These are phyloP conservation scores for Penicillium cosmopolitanum DNA, from an alignment of 495 filamentous ascomycete species.

Conservation along the genomic window DNA sequence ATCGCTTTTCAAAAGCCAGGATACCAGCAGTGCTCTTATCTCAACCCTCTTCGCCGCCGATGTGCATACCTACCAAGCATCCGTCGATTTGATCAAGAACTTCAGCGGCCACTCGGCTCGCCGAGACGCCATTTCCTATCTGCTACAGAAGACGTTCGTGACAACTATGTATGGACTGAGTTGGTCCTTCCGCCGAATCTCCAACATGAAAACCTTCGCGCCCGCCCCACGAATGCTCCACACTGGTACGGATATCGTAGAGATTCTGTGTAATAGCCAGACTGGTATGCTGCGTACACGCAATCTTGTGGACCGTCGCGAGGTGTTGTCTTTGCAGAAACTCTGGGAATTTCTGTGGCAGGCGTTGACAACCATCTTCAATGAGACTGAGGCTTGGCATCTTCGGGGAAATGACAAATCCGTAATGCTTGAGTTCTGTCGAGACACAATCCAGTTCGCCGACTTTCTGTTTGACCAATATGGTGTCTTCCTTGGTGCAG, in stretches of 20 bases:
- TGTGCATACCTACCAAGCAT: slow-evolving; percentile 68
- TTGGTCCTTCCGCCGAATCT: slow-evolving; percentile 62
- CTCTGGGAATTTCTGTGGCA: slow-evolving; percentile 88
- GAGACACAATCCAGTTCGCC: slow-evolving; percentile 91
- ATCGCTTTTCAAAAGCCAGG: slow-evolving; percentile 63
- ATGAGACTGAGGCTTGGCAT: slow-evolving; percentile 79
- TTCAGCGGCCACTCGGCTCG: slow-evolving; percentile 71
- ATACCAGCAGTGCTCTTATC: slow-evolving; percentile 67
- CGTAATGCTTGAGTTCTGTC: slow-evolving; percentile 85
- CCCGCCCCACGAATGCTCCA: slow-evolving; percentile 73
- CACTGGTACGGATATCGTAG: slow-evolving; percentile 73
- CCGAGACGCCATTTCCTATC: slow-evolving; percentile 71
- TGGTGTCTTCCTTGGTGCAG: slow-evolving; percentile 71
- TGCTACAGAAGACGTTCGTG: slow-evolving; percentile 65
- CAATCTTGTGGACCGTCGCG: slow-evolving; percentile 57
- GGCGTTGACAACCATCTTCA: slow-evolving; percentile 77
- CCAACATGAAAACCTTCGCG: slow-evolving; percentile 61
- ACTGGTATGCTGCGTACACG: slow-evolving; percentile 76
- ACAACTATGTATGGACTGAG: slow-evolving; percentile 64
- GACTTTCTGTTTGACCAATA: slow-evolving; percentile 83
- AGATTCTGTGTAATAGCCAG: slow-evolving; percentile 79
- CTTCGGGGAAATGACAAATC: slow-evolving; percentile 67
- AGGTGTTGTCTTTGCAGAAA: slow-evolving; percentile 63
- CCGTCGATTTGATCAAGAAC: slow-evolving; percentile 78
- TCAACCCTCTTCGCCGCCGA: slow-evolving; percentile 72